A percentile compares a stretch with the other conserved stretches of the same genome.
Evolutionary conservation across 352 stramenopile genomes (phyloP).

Genomic region (Lagenidium giganteum): DNA sequence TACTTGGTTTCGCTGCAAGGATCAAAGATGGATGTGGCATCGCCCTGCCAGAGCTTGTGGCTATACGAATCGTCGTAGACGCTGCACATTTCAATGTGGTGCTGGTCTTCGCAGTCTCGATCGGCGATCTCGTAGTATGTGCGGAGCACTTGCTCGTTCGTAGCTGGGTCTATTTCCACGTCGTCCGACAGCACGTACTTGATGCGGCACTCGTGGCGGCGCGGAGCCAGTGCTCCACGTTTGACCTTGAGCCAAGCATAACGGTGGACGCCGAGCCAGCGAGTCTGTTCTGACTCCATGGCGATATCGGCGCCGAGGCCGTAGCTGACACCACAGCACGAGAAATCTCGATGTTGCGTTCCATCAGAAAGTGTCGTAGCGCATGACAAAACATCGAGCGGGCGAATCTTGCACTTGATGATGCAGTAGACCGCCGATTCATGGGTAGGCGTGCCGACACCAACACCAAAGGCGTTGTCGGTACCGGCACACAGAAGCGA

Average conservation of each 20-base stretch:
- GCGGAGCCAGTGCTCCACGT: slow-evolving; percentile 31
- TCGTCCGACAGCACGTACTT: slow-evolving; percentile 56
- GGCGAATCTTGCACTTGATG: slow-evolving; percentile 66
- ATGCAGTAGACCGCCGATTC: slow-evolving; percentile 55
- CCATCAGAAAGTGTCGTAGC: slow-evolving; percentile 30
- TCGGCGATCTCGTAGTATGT: slow-evolving; percentile 60
- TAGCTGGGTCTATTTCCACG: slow-evolving; percentile 21
- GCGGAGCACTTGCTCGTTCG: slow-evolving; percentile 34
- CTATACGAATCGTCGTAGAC: slow-evolving; percentile 44
- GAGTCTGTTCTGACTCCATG: slow-evolving; percentile 50
- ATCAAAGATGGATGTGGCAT: slow-evolving; percentile 39
- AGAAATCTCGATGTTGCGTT: slow-evolving; percentile 38
- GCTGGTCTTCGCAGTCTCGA: slow-evolving; percentile 37
- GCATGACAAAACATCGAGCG: slow-evolving; percentile 51
- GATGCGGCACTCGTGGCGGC: slow-evolving; percentile 39
- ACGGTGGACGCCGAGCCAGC: slow-evolving; percentile 48
- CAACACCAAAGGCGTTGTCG: slow-evolving; percentile 57
- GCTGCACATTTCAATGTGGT: slow-evolving; percentile 57
- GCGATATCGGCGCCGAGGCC: slow-evolving; percentile 58
- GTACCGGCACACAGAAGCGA: slow-evolving; percentile 56
- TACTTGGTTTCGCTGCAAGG: slow-evolving; percentile 45
- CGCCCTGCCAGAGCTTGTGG: slow-evolving; percentile 41
- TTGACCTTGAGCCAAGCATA: slow-evolving; percentile 64
- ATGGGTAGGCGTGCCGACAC: slow-evolving; percentile 48
- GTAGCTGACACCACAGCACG: slow-evolving; percentile 57